phyloP scores from a whole-genome alignment of 176 grass and related monocot genomes.

The Oryza coarctata region DNA sequence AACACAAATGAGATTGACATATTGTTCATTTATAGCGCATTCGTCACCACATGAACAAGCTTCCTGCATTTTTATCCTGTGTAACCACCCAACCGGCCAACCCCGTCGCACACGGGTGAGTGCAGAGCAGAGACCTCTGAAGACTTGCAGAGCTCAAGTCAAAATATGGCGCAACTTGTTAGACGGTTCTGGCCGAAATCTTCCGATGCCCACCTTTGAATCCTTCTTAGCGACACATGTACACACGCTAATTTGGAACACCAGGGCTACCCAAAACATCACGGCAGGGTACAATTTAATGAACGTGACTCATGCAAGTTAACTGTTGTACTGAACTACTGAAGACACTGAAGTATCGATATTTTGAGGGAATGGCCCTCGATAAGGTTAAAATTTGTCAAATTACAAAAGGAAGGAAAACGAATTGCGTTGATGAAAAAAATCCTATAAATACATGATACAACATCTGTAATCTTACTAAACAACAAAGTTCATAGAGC shows the following conservation, averaged over 20 bases:
- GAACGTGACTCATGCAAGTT: neutral
- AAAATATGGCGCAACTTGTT: neutral
- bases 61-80: neutral
- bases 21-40: neutral
- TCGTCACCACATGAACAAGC: neutral
- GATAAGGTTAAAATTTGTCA: neutral
- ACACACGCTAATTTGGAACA: neutral
- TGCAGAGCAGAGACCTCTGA: neutral
- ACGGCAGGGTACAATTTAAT: neutral
- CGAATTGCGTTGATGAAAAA: neutral
- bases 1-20: neutral
- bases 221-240: neutral
- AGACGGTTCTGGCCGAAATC: neutral
- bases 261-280: neutral
- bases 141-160: neutral
- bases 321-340: neutral
- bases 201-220: constrained; percentile 17
- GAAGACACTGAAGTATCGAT: neutral
- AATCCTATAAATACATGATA: constrained; percentile 16
- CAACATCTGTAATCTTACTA: neutral
- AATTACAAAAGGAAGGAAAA: neutral
- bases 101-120: neutral
- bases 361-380: neutral
- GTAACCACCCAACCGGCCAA: too few relatives aligned
- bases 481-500: neutral